A percentile compares a stretch with the other conserved stretches of the same genome.
Evolutionary conservation across 2,329 filamentous ascomycete species (phyloP).

Genomic region (Phaeosphaeriaceae sp.): DNA sequence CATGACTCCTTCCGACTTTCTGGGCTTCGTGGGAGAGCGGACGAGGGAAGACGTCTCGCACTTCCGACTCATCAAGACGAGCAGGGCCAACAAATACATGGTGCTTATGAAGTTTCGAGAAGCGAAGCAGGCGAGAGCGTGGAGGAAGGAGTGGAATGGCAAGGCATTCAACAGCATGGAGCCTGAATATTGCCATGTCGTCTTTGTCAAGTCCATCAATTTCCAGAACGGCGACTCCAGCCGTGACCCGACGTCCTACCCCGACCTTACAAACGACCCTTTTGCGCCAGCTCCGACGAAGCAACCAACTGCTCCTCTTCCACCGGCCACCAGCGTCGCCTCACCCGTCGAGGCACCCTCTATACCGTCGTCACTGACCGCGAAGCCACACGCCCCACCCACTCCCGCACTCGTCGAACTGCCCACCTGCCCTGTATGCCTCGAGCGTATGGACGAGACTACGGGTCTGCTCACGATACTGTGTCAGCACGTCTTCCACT

Average conservation of each 20-base stretch:
- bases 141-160: constrained; percentile 88
- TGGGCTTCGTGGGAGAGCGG: constrained; percentile 89
- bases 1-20: constrained; percentile 86
- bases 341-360: constrained; percentile 42
- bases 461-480: constrained; percentile 93
- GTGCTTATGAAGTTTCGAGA: constrained; percentile 93
- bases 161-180: constrained; percentile 92
- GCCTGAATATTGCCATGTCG: constrained; percentile 93
- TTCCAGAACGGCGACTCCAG: constrained; percentile 70
- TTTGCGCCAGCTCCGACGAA: constrained; percentile 63
- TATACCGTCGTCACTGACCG: constrained; percentile 57
- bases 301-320: constrained; percentile 45
- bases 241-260: constrained; percentile 59
- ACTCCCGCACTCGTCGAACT: constrained; percentile 89
- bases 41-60: constrained; percentile 89
- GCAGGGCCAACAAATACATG: constrained; percentile 88
- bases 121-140: constrained; percentile 74
- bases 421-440: constrained; percentile 93
- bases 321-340: constrained; percentile 38
- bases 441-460: constrained; percentile 98
- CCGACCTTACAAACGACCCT: constrained; percentile 68
- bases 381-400: constrained; percentile 71
- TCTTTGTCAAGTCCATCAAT: constrained; percentile 91
- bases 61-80: constrained; percentile 92
- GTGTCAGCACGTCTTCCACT: constrained; percentile 98